Percentiles rank a stretch among this genome's conserved stretches.
phyloP scores from a whole-genome alignment of 371 early-diverging fungal species.

The Rhizomucor miehei region DNA sequence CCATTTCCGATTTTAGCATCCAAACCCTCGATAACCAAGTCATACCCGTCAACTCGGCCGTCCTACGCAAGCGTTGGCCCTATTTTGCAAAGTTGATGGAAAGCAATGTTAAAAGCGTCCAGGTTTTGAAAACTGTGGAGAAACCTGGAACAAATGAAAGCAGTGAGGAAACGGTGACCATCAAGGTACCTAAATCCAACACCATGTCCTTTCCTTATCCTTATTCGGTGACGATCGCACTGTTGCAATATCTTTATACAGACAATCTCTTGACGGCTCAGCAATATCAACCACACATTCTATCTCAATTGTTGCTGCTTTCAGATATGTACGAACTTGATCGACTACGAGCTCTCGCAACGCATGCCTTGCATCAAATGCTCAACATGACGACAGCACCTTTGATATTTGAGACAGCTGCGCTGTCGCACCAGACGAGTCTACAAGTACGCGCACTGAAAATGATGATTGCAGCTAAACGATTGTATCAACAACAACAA shows the following conservation, averaged over 20 bases:
- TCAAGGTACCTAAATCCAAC: conserved; percentile 14
- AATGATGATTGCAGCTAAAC: conserved; percentile 45
- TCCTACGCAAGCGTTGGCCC: conserved; percentile 68
- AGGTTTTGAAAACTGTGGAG: neutral
- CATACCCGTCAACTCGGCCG: conserved; percentile 64
- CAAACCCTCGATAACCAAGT: conserved; percentile 56
- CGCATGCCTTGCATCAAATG: conserved; percentile 52
- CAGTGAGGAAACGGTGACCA: neutral
- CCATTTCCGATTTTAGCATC: conserved; percentile 58
- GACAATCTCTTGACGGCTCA: conserved; percentile 55
- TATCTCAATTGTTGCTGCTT: conserved; percentile 53
- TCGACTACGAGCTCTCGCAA: conserved; percentile 44
- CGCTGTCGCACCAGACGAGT: conserved; percentile 46
- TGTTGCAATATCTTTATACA: conserved; percentile 63
- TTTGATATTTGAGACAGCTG: conserved; percentile 50
- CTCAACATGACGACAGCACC: conserved; percentile 56
- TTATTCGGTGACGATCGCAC: conserved; percentile 50
- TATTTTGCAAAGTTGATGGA: conserved; percentile 54
- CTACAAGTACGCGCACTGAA: conserved; percentile 52
- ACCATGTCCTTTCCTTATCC: conserved; percentile 46
- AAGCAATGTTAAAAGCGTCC: conserved; percentile 25
- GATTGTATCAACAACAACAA: conserved; percentile 37
- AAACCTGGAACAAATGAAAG: conserved; percentile 1
- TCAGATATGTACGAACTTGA: conserved; percentile 56
- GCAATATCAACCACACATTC: conserved; percentile 43